These are phyloP conservation scores for Botrytis medusae DNA, from an alignment of 2,329 filamentous ascomycete species.

Conservation along the genomic window DNA sequence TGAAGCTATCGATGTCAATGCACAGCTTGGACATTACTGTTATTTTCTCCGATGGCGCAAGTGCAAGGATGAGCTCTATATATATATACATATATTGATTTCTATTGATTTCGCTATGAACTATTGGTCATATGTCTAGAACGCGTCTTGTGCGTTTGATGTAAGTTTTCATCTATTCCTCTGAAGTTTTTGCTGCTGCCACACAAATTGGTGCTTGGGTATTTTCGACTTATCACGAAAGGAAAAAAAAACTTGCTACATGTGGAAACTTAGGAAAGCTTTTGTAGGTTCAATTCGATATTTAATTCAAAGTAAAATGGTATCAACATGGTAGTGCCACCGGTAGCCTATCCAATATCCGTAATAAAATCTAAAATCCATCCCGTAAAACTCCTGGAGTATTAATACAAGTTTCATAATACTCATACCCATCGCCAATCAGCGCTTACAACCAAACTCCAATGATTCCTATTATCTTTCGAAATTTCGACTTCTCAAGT, in stretches of 20 bases:
- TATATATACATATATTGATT: background rate
- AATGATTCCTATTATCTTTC: no score
- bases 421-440: background rate
- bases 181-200: background rate
- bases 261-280: background rate
- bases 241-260: background rate
- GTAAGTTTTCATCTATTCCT: background rate
- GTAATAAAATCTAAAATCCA: background rate
- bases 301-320: background rate
- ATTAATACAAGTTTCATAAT: background rate
- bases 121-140: background rate
- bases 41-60: background rate
- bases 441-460: background rate
- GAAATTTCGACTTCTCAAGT: background rate
- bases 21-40: background rate
- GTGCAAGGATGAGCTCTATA: background rate
- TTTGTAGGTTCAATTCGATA: background rate
- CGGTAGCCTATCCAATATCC: background rate
- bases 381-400: background rate
- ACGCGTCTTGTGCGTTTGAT: background rate
- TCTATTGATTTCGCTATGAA: background rate
- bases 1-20: background rate
- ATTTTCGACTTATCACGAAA: background rate
- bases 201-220: no score
- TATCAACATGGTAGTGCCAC: background rate